Evolutionary conservation across 169 alveolate genomes (phyloP).

Genomic region (Ichthyophthirius multifiliis): DNA sequence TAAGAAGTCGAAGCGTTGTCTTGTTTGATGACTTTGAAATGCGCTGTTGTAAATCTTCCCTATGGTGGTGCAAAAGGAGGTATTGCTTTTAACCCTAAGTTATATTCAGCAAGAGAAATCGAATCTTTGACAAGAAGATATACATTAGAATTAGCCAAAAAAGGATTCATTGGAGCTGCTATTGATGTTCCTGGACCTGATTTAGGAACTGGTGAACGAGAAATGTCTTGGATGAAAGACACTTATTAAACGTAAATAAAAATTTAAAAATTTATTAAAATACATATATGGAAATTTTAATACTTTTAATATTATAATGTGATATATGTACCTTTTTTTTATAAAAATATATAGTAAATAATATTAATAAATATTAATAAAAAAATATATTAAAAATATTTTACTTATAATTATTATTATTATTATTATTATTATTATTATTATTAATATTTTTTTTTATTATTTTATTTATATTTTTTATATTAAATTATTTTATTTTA

Average conservation of each 20-base stretch:
- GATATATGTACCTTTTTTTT: not conserved
- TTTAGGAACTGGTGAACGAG: slow-evolving; percentile 61
- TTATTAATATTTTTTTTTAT: too few species aligned
- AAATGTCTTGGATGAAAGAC: slow-evolving; percentile 76
- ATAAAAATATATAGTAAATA: too few species aligned
- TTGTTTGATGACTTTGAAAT: slow-evolving; percentile 65
- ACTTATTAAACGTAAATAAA: slow-evolving; percentile 31
- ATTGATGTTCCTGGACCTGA: slow-evolving; percentile 76
- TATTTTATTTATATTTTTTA: too few species aligned
- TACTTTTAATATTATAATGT: not conserved
- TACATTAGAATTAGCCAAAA: slow-evolving; percentile 65
- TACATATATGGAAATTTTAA: not conserved
- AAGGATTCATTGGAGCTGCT: slow-evolving; percentile 64
- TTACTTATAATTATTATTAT: too few species aligned
- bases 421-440: too few species aligned
- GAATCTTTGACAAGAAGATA: slow-evolving; percentile 72
- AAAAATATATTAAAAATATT: too few species aligned
- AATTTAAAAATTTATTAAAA: not conserved
- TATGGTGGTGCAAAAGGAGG: slow-evolving; percentile 84
- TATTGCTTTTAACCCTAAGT: slow-evolving; percentile 56
- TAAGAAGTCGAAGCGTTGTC: slow-evolving; percentile 70
- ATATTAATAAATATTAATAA: too few species aligned
- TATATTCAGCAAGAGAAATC: slow-evolving; percentile 51
- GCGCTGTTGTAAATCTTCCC: slow-evolving; percentile 63
- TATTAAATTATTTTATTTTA: not conserved